Conservation (phyloP, 2,329 filamentous ascomycete species). For the Trichoderma atroviride region DNA sequence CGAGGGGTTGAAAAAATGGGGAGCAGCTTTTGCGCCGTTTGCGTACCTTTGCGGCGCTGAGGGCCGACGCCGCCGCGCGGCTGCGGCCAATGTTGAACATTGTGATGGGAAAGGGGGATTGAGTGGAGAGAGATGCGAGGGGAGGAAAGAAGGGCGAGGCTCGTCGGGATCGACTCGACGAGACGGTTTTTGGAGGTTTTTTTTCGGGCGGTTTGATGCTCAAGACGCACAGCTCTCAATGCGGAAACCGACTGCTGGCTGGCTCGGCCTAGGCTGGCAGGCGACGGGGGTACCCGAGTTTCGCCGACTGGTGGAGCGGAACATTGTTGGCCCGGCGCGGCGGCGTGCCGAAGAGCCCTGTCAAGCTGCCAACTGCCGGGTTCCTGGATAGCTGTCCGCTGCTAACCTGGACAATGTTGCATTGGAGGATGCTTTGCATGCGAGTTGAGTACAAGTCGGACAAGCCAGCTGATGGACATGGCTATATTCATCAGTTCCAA, state of each 20-base stretch:
- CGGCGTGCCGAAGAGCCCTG: slow-evolving; percentile 19
- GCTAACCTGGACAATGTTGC: not conserved
- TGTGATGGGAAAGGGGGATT: slow-evolving; percentile 38
- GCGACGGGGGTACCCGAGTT: slow-evolving; percentile 29
- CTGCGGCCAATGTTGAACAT: slow-evolving; percentile 91
- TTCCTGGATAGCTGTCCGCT: not conserved
- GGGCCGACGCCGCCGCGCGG: slow-evolving; percentile 76
- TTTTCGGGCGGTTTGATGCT: slow-evolving; percentile 26
- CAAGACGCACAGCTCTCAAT: slow-evolving; percentile 31
- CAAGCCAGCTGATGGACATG: not conserved
- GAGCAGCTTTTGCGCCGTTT: slow-evolving; percentile 16
- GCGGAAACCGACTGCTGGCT: slow-evolving; percentile 28
- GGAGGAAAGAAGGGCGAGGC: slow-evolving; percentile 21
- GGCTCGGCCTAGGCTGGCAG: slow-evolving; percentile 14
- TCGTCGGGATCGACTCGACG: slow-evolving; percentile 13
- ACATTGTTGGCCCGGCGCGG: slow-evolving; percentile 4
- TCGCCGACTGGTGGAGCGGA: slow-evolving; percentile 29
- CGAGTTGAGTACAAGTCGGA: not conserved
- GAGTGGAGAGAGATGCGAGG: slow-evolving; percentile 28
- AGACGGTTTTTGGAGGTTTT: not conserved
- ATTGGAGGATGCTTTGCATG: not conserved
- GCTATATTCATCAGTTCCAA: too few species aligned
- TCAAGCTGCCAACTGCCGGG: not conserved
- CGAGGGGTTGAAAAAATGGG: slow-evolving; percentile 27
- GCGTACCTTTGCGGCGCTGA: slow-evolving; percentile 76